Conservation (phyloP, 2,329 filamentous ascomycete genomes). For the Xylariaceae sp. region DNA sequence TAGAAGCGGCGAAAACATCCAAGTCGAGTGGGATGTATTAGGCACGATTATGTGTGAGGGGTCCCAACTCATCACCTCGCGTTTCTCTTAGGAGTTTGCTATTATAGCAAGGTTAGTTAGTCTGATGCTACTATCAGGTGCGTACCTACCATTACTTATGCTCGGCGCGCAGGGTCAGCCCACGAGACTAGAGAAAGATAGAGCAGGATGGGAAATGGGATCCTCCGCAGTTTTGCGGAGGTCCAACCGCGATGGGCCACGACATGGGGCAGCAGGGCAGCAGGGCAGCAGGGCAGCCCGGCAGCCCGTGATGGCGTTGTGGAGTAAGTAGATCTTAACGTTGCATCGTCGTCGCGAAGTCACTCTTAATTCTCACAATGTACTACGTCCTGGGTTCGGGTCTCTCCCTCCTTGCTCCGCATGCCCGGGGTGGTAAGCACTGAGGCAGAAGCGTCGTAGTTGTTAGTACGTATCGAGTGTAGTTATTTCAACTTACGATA, state of each 20-base stretch:
- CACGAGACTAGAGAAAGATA: not conserved
- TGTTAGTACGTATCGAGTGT: not conserved
- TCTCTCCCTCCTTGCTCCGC: constrained; percentile 1
- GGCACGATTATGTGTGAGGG: too few species aligned
- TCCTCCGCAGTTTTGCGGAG: not conserved
- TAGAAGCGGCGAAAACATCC: too few species aligned
- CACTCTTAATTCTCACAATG: constrained; percentile 1
- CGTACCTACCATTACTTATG: not conserved
- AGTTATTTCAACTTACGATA: not conserved
- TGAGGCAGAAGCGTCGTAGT: not conserved
- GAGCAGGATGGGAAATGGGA: not conserved
- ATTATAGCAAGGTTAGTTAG: not conserved
- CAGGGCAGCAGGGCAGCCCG: not conserved
- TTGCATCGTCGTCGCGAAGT: constrained; percentile 6
- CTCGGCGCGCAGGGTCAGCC: not conserved
- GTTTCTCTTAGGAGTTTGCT: too few species aligned
- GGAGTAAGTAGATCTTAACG: constrained; percentile 10
- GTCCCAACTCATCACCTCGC: too few species aligned
- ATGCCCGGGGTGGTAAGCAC: not conserved
- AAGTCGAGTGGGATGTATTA: too few species aligned
- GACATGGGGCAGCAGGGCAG: constrained; percentile 5
- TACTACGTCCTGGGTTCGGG: not conserved
- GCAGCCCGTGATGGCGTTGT: not conserved
- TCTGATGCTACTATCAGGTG: not conserved
- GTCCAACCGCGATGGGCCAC: constrained; percentile 8